phyloP scores from a whole-genome alignment of 2,329 filamentous ascomycete species.

The Basipetospora sp. region DNA sequence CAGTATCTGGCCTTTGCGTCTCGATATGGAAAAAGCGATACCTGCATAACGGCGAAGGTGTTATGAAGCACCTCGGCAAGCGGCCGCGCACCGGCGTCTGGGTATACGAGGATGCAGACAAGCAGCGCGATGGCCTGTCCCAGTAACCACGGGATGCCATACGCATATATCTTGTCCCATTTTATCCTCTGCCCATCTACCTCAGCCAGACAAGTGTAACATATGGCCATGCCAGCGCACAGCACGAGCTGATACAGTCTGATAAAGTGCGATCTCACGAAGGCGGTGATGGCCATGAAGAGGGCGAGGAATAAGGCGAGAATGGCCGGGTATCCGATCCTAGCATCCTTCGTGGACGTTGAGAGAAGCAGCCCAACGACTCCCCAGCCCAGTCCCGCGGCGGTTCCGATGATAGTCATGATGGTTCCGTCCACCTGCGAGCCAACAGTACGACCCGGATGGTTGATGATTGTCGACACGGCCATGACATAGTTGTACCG shows the following conservation, averaged over 20 bases:
- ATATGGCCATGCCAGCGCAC: conserved; percentile 39
- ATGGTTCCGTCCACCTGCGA: conserved; percentile 41
- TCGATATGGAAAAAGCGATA: conserved; percentile 9
- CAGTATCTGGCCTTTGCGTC: background rate
- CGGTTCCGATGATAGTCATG: conserved; percentile 37
- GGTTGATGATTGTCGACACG: conserved; percentile 42
- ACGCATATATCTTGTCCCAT: conserved; percentile 37
- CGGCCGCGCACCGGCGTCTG: conserved; percentile 40
- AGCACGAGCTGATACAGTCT: conserved; percentile 40
- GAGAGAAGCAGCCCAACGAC: conserved; percentile 38
- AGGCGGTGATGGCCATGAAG: conserved; percentile 37
- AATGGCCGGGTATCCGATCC: conserved; percentile 36
- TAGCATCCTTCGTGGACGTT: conserved; percentile 30
- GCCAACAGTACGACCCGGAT: conserved; percentile 39
- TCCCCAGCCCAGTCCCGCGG: conserved; percentile 40
- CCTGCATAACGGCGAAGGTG: conserved; percentile 32
- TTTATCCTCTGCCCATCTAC: conserved; percentile 25
- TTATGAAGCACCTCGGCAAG: conserved; percentile 33
- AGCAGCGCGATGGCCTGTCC: conserved; percentile 38
- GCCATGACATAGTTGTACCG: conserved; percentile 40
- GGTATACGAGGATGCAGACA: conserved; percentile 33
- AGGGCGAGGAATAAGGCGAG: conserved; percentile 39
- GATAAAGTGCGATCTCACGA: conserved; percentile 39
- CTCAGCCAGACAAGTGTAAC: conserved; percentile 37
- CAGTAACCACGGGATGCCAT: conserved; percentile 39